A percentile compares a stretch with the other conserved stretches of the same genome.
These are phyloP conservation scores for Wickerhamiella bombiphila DNA, from an alignment of 805 yeast species.

Conservation along the genomic window DNA sequence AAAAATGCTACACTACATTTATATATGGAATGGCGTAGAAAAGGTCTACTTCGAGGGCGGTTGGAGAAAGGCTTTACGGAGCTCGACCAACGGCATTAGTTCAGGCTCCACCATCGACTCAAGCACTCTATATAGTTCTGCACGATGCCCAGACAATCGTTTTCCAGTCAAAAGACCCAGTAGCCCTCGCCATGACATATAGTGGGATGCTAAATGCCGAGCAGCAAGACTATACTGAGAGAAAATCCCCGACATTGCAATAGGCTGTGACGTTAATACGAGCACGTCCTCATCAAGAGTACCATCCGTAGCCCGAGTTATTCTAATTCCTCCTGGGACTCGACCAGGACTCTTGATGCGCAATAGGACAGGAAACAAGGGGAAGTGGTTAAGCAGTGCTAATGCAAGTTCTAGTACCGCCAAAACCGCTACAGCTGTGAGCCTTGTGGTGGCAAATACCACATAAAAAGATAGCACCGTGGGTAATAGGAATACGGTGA, in stretches of 20 bases:
- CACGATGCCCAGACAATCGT: conserved; percentile 33
- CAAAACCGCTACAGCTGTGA: conserved; percentile 34
- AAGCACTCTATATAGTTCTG: conserved; percentile 34
- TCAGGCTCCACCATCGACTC: too few species aligned
- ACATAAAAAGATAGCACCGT: conserved; percentile 76
- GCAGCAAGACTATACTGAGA: conserved; percentile 32
- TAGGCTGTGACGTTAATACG: conserved; percentile 30
- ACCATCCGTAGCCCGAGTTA: conserved; percentile 10
- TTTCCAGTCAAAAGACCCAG: conserved; percentile 33
- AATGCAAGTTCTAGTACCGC: conserved; percentile 44
- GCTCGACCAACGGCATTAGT: too few species aligned
- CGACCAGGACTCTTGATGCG: conserved; percentile 66
- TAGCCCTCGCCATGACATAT: conserved; percentile 30
- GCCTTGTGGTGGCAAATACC: conserved; percentile 48
- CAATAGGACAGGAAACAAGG: conserved; percentile 67
- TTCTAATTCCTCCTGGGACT: conserved; percentile 44
- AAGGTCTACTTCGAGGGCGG: too few species aligned
- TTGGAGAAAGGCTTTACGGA: too few species aligned
- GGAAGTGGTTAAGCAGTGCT: conserved; percentile 65
- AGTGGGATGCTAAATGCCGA: conserved; percentile 28
- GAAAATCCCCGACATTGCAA: conserved; percentile 33
- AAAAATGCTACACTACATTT: too few species aligned
- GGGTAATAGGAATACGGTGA: conserved; percentile 64
- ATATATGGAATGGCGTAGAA: too few species aligned
- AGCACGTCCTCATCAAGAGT: not conserved